Evolutionary conservation across 805 yeast genomes (phyloP), one percentile per base, ranked within the genome.

Genomic region (Kregervanrija delftensis): DNA sequence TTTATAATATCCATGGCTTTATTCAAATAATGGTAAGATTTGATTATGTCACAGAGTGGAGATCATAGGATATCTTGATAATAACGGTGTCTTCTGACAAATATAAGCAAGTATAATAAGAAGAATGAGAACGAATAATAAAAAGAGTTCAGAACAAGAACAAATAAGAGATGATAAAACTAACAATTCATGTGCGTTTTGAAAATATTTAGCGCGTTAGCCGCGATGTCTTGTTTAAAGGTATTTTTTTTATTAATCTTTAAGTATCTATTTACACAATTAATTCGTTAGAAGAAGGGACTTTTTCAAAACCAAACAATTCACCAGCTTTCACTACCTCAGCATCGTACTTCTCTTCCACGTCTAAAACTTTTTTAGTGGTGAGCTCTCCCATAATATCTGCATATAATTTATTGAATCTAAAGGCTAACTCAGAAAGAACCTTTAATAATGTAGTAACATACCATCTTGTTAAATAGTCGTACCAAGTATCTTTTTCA

Each of bases 271-370:
- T 15, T 40, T 42, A 51, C 11, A 51, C 53, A 43, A 57, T 47
- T 28, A 59, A 43, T 14, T 58, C 63, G 3, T 52, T 53, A 2
- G 60, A 51, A 1, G 61, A 43, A 14, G 65, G 64, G 38, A 59
- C 57, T 17, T 46, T 49, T 30, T 70, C 73, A 36, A 73, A 58
- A 1, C 80, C 79, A 43, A 72, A 56, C 0, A 67, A 61, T 46
- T 62, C 56, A 11, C 76, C 73, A 11, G 73, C 68, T 33, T 67
- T 65, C 40, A 64, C 62, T 59, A 72, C 58, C 47, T 69, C 67
- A 33, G 58, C 55, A 41, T 76, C 80, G 37, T 75, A 64, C 37
- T 59, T 60, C 41, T 71, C 78, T 51, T 76, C 81, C 17, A 60
- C 22, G 30, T 60, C 59, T 12, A 65, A 56, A 5, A 74, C 76